These are phyloP conservation scores for Rhodotorula glutinis DNA, from an alignment of 1,284 basidiomycete genomes.

Conservation along the genomic window DNA sequence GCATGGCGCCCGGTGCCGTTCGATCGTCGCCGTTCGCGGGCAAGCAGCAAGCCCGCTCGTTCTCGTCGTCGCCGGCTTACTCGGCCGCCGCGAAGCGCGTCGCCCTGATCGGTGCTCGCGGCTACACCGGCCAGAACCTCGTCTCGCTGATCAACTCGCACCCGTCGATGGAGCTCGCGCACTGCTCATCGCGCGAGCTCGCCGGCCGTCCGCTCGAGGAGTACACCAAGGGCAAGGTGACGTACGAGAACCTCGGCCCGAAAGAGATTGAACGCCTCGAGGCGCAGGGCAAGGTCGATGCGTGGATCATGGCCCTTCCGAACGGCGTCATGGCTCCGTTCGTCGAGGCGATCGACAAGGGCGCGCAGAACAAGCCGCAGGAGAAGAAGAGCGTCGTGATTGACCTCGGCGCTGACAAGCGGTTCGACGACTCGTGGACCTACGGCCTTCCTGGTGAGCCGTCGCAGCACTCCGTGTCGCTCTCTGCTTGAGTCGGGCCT, in stretches of 20 bases:
- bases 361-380: constrained; percentile 28
- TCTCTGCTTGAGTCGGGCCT: background rate
- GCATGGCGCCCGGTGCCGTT: constrained; percentile 11
- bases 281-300: constrained; percentile 80
- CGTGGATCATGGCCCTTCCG: constrained; percentile 96
- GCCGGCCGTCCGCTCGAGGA: constrained; percentile 75
- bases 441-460: constrained; percentile 98
- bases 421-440: constrained; percentile 87
- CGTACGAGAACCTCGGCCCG: constrained; percentile 73
- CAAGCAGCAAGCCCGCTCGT: constrained; percentile 42
- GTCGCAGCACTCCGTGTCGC: background rate
- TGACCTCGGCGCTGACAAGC: constrained; percentile 84
- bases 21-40: constrained; percentile 8
- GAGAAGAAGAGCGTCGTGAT: constrained; percentile 70
- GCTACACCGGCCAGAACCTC: constrained; percentile 90
- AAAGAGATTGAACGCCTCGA: constrained; percentile 82
- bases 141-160: constrained; percentile 79
- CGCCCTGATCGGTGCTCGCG: constrained; percentile 92
- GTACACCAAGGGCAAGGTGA: constrained; percentile 75
- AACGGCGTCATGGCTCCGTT: constrained; percentile 97
- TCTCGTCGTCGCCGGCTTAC: constrained; percentile 52
- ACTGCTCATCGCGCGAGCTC: constrained; percentile 94
- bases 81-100: constrained; percentile 68
- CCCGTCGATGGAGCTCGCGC: constrained; percentile 81
- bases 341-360: constrained; percentile 85